Conservation (phyloP, 768 basidiomycete species). For the Lactarius psammicola region DNA sequence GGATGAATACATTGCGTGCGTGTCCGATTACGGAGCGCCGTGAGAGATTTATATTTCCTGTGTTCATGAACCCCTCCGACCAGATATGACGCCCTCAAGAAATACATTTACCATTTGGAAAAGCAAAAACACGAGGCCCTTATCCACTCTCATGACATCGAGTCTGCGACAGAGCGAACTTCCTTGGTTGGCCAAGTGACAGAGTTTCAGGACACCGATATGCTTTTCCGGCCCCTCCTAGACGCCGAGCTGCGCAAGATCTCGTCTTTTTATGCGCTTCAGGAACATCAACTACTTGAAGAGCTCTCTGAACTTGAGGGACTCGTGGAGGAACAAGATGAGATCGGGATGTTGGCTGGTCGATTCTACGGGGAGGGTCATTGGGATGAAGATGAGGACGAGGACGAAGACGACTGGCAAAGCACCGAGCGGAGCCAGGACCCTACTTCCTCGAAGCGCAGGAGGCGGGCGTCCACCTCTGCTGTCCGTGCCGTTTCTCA, state of each 20-base stretch:
- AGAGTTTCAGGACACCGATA: slow-evolving; percentile 45
- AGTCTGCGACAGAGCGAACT: slow-evolving; percentile 56
- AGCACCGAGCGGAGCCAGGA: slow-evolving; percentile 33
- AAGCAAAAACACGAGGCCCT: slow-evolving; percentile 61
- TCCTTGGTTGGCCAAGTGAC: slow-evolving; percentile 48
- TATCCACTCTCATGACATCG: slow-evolving; percentile 49
- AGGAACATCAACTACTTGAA: slow-evolving; percentile 68
- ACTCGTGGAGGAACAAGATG: slow-evolving; percentile 58
- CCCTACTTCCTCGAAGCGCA: slow-evolving; percentile 37
- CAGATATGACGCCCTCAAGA: slow-evolving; percentile 86
- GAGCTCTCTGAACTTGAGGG: slow-evolving; percentile 60
- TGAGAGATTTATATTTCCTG: neutral
- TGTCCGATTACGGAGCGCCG: slow-evolving; percentile 26
- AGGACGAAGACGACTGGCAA: slow-evolving; percentile 43
- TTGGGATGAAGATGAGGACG: slow-evolving; percentile 53
- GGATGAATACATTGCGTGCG: slow-evolving; percentile 87
- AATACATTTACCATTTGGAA: slow-evolving; percentile 82
- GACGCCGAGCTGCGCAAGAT: slow-evolving; percentile 86
- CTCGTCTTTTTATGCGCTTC: slow-evolving; percentile 67
- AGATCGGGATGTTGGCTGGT: slow-evolving; percentile 49
- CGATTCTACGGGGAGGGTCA: slow-evolving; percentile 51
- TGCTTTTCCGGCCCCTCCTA: slow-evolving; percentile 67
- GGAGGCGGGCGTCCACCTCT: slow-evolving; percentile 34
- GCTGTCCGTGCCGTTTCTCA: slow-evolving; percentile 19
- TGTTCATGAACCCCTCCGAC: neutral